These are phyloP conservation scores for Scheffersomyces stipitis DNA, from an alignment of 805 yeast genomes.

Conservation along the genomic window DNA sequence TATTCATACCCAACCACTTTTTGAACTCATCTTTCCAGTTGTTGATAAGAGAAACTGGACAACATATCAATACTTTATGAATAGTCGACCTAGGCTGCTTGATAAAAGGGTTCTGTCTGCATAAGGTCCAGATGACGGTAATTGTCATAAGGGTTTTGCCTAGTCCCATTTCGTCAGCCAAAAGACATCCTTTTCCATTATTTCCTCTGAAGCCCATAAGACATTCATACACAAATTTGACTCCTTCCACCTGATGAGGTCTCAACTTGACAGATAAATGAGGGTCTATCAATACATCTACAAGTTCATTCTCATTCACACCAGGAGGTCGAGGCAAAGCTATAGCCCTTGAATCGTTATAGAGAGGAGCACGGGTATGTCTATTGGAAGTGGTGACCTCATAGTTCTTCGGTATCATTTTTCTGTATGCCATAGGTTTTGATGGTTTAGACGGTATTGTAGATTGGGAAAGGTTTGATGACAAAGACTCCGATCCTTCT, in stretches of 20 bases:
- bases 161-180: constrained; percentile 98
- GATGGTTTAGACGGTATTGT: neutral
- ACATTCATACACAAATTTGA: constrained; percentile 77
- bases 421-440: neutral
- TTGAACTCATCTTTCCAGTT: constrained; percentile 89
- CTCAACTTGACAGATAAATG: constrained; percentile 53
- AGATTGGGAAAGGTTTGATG: neutral
- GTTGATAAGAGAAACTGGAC: constrained; percentile 85
- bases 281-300: constrained; percentile 63
- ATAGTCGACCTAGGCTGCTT: constrained; percentile 33
- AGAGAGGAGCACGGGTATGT: constrained; percentile 1
- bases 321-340: constrained; percentile 9
- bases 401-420: constrained; percentile 1
- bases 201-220: constrained; percentile 64
- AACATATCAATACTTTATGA: constrained; percentile 71
- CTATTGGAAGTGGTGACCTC: neutral
- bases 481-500: neutral
- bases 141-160: constrained; percentile 86
- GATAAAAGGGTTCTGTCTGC: constrained; percentile 58
- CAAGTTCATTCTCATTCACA: neutral
- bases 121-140: constrained; percentile 76
- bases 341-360: constrained; percentile 1
- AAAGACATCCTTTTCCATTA: constrained; percentile 65
- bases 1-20: constrained; percentile 77
- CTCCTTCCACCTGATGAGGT: constrained; percentile 86